A percentile compares a stretch with the other conserved stretches of the same genome.
These are phyloP conservation scores for Termitomyces sp. DNA, from an alignment of 768 basidiomycete species.

Conservation along the genomic window DNA sequence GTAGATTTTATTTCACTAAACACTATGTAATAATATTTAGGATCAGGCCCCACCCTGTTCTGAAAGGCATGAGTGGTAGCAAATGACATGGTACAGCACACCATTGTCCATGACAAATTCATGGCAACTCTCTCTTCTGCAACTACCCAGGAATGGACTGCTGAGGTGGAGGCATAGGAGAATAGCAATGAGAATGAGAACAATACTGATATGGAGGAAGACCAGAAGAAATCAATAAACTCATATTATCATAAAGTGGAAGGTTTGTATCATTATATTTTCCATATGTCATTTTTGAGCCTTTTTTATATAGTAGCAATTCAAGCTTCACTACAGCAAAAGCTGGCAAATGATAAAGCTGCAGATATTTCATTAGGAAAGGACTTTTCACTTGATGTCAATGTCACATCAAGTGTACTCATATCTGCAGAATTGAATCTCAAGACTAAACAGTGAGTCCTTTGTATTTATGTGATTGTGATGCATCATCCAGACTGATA, in stretches of 20 bases:
- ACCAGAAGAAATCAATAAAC: background rate
- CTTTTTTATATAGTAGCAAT: background rate
- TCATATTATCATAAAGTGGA: background rate
- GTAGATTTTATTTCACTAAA: background rate
- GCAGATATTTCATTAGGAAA: conserved; percentile 1
- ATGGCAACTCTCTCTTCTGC: background rate
- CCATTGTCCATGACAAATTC: background rate
- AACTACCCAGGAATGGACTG: background rate
- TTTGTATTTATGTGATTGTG: background rate
- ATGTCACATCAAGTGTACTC: conserved; percentile 7
- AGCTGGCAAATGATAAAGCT: conserved; percentile 12
- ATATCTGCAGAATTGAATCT: conserved; percentile 15
- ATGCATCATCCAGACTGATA: background rate
- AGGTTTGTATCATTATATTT: background rate
- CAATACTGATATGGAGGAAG: no score
- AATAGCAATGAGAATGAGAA: no score
- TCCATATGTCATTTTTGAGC: background rate
- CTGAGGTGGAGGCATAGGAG: background rate
- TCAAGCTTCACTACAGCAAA: background rate
- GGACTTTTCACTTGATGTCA: conserved; percentile 11
- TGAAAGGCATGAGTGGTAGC: background rate
- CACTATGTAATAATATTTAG: background rate
- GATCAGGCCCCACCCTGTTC: background rate
- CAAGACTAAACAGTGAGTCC: conserved; percentile 17
- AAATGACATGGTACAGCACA: background rate